Evolutionary conservation across 768 basidiomycete species (phyloP).

Genomic region (Steccherinum ochraceum): DNA sequence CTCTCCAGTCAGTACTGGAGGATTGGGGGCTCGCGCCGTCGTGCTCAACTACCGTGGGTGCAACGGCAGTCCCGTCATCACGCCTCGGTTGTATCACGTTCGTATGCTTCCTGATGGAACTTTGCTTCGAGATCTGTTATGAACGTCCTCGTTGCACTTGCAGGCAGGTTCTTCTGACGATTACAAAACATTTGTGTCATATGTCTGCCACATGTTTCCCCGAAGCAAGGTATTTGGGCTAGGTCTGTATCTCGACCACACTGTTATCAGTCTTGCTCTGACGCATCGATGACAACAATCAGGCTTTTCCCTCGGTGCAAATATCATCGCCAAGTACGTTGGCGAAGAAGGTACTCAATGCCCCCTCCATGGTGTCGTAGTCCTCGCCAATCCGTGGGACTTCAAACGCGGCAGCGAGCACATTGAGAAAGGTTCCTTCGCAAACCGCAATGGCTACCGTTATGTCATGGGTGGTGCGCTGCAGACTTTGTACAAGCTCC

Average conservation of each 20-base stretch:
- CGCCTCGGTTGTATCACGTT: constrained; percentile 19
- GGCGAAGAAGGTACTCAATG: constrained; percentile 19
- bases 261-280: background rate
- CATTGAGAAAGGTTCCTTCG: constrained; percentile 9
- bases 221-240: constrained; percentile 14
- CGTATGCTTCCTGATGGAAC: background rate
- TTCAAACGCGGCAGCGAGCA: constrained; percentile 11
- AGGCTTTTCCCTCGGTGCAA: constrained; percentile 21
- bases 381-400: constrained; percentile 19
- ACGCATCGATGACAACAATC: background rate
- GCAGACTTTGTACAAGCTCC: constrained; percentile 10
- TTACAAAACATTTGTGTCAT: constrained; percentile 13
- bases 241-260: constrained; percentile 7
- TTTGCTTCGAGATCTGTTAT: background rate
- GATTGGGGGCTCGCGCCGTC: constrained; percentile 16
- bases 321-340: constrained; percentile 17
- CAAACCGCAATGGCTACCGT: constrained; percentile 14
- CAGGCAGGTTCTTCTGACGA: constrained; percentile 21
- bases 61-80: constrained; percentile 15
- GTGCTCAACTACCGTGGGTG: constrained; percentile 21
- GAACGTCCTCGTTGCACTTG: background rate
- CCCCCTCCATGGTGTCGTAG: constrained; percentile 14
- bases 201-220: constrained; percentile 16
- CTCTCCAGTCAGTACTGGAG: constrained; percentile 3
- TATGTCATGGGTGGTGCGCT: constrained; percentile 16